Evolutionary conservation across 2,329 filamentous ascomycete genomes (phyloP).

Genomic region (Sporothrix humicola): DNA sequence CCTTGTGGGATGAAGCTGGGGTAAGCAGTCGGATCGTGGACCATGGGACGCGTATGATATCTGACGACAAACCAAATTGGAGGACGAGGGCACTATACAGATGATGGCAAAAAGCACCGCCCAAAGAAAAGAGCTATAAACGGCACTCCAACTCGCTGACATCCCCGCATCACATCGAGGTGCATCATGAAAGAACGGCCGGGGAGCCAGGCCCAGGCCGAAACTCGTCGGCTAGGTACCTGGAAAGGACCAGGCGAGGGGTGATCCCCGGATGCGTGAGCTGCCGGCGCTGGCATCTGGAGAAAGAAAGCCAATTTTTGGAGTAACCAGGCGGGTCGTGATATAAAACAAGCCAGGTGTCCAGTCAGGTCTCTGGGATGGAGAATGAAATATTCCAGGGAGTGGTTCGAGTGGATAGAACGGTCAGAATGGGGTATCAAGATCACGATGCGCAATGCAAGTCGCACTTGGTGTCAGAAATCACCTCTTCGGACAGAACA

Average conservation of each 20-base stretch:
- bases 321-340: background rate
- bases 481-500: background rate
- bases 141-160: background rate
- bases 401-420: background rate
- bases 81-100: background rate
- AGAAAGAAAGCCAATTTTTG: background rate
- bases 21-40: background rate
- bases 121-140: background rate
- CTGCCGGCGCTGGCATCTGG: conserved; percentile 9
- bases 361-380: background rate
- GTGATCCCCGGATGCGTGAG: background rate
- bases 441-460: conserved; percentile 5
- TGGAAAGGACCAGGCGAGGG: background rate
- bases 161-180: background rate
- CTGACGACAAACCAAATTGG: background rate
- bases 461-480: background rate
- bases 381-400: background rate
- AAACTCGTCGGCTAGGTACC: background rate
- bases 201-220: background rate
- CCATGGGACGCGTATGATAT: background rate
- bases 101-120: background rate
- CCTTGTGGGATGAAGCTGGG: background rate
- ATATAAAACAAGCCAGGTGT: conserved; percentile 8
- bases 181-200: background rate
- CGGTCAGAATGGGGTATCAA: background rate